phyloP scores from a whole-genome alignment of 352 stramenopile species.

The Elongisporangium undulatum region DNA sequence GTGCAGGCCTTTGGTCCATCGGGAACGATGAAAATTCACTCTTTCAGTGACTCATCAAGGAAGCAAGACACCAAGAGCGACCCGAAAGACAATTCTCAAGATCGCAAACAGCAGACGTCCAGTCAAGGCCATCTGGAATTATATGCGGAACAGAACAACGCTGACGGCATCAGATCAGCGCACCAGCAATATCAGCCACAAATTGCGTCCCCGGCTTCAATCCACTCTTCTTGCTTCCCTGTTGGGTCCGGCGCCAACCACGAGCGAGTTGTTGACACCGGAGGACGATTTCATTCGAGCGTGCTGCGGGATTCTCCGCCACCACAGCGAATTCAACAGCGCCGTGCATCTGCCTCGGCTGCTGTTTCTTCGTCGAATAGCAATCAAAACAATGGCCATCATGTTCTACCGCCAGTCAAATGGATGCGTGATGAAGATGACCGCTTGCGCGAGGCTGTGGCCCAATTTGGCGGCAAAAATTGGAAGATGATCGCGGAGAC shows the following conservation, averaged over 20 bases:
- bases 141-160: not conserved
- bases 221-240: not conserved
- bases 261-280: not conserved
- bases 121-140: not conserved
- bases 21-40: slow-evolving; percentile 42
- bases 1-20: slow-evolving; percentile 61
- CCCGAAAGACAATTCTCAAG: not conserved
- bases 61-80: not conserved
- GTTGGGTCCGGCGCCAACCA: not conserved
- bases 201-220: not conserved
- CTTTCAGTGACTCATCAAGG: not conserved
- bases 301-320: not conserved
- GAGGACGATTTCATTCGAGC: not conserved
- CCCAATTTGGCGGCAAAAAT: slow-evolving; percentile 90
- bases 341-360: not conserved
- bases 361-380: not conserved
- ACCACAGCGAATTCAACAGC: slow-evolving; percentile 1
- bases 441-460: slow-evolving; percentile 81
- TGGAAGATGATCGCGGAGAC: slow-evolving; percentile 93
- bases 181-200: slow-evolving; percentile 8
- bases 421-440: slow-evolving; percentile 93
- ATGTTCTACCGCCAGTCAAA: slow-evolving; percentile 26
- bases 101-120: not conserved
- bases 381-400: not conserved
- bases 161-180: slow-evolving; percentile 13